Evolutionary conservation across 1,284 basidiomycete species (phyloP), one percentile per base, ranked within the genome.

Genomic region (Cryptococcus amylolentus): DNA sequence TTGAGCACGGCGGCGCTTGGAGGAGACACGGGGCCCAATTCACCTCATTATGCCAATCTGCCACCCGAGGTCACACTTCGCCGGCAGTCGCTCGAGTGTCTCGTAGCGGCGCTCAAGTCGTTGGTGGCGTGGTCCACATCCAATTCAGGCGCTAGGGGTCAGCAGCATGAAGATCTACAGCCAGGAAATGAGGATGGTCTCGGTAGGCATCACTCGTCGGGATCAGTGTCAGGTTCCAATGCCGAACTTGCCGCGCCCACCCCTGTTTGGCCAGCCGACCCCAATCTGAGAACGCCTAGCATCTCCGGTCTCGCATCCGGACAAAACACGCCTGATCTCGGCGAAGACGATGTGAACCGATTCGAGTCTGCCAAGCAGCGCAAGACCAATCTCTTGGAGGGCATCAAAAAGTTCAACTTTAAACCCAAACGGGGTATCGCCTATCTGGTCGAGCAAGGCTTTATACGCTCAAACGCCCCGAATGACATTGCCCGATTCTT

Each of bases 291-390:
- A 41, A 47, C 37, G 31, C 54, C 60, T 6, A 50, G 49, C 4
- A 53, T 58, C 42, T 65, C 62, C 5, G 69, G 58, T 38, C 51
- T 58, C 38, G 64, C 63, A 4, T 71, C 58, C 12, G 63, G 79
- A 2, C 77, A 82, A 28, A 78, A 82, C 10, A 91, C 89, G 0
- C 89, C 90, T 0, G 90, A 93, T 53, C 70, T 85, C 7, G 69
- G 61, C 23, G 67, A 78, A 51, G 96, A 98, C 71, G 96, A 98
- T 72, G 95, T 95, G 0, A 87, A 83, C 39, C 86, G 85, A 71
- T 98, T 99, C 67, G 96, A 98, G 79, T 94, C 84, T 64, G 96
- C 93, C 31, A 98, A 97, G 77, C 89, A 93, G 77, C 89, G 92
- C 79, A 99, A 99, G 81, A 98, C 91, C 38, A 92, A 89, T 1